Conservation (phyloP, 2,329 filamentous ascomycete species). For the Lachnellula subtilissima region DNA sequence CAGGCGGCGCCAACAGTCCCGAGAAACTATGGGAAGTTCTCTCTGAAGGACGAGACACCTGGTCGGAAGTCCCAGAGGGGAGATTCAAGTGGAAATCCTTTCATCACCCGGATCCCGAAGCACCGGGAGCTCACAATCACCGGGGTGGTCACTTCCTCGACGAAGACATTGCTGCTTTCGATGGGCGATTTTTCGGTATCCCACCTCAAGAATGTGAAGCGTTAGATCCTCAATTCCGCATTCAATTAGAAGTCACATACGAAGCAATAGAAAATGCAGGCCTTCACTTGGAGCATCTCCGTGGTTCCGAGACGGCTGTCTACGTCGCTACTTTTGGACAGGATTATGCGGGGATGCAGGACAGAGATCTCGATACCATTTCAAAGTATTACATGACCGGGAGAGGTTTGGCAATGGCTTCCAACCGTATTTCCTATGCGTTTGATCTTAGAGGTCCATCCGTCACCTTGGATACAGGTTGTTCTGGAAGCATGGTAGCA, state of each 20-base stretch:
- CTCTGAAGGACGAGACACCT: conserved; percentile 40
- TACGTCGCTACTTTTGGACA: background rate
- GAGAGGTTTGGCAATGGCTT: background rate
- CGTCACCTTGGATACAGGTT: conserved; percentile 46
- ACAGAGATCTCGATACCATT: background rate
- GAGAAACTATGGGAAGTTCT: conserved; percentile 46
- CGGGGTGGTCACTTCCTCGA: background rate
- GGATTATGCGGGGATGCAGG: background rate
- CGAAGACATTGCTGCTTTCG: background rate
- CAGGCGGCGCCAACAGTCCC: conserved; percentile 36
- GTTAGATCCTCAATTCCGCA: background rate
- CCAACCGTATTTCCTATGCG: conserved; percentile 31
- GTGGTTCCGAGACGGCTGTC: background rate
- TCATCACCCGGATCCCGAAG: conserved; percentile 1
- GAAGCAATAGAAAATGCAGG: background rate
- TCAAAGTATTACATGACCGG: background rate
- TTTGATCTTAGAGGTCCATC: conserved; percentile 34
- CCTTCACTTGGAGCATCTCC: background rate
- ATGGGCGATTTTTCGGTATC: background rate
- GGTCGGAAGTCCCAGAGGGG: conserved; percentile 37
- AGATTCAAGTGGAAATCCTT: conserved; percentile 7
- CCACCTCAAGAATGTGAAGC: background rate
- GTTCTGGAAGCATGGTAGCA: conserved; percentile 49
- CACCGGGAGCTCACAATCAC: background rate
- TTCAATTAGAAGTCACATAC: background rate